phyloP scores from a whole-genome alignment of 768 basidiomycete species.

The Pleurotus tuoliensis region DNA sequence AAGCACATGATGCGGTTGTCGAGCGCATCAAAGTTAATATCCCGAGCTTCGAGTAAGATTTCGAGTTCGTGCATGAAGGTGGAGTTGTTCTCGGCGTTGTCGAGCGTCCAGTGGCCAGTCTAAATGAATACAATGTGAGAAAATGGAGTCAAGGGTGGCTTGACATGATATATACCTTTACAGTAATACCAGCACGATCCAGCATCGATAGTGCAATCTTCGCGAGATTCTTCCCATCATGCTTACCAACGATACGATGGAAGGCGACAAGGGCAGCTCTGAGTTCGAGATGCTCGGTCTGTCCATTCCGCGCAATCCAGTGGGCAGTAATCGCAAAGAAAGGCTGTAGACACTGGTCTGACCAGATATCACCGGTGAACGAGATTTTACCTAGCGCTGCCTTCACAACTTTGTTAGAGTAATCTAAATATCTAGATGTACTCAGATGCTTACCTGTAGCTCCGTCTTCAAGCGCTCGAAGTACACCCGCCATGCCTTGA shows the following conservation, averaged over 20 bases:
- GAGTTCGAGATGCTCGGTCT: neutral
- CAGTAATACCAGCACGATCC: conserved; percentile 2
- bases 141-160: too few species aligned
- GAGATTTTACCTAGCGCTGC: conserved; percentile 8
- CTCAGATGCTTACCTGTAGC: conserved; percentile 15
- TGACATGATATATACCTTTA: neutral
- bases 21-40: conserved; percentile 8
- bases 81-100: conserved; percentile 16
- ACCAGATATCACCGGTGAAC: conserved; percentile 18
- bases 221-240: conserved; percentile 11
- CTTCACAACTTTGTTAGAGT: neutral
- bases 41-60: neutral
- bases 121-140: neutral
- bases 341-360: conserved; percentile 2
- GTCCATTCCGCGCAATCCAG: conserved; percentile 11
- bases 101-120: conserved; percentile 10
- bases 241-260: conserved; percentile 12
- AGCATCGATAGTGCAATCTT: neutral
- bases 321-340: conserved; percentile 16
- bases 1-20: conserved; percentile 15
- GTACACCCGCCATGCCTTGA: conserved; percentile 18
- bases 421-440: neutral
- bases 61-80: conserved; percentile 5
- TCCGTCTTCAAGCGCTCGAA: conserved; percentile 19
- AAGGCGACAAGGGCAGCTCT: conserved; percentile 13